A percentile compares a stretch with the other conserved stretches of the same genome.
Conservation (phyloP, 1,284 basidiomycete species). For the Sporisorium graminicola region DNA sequence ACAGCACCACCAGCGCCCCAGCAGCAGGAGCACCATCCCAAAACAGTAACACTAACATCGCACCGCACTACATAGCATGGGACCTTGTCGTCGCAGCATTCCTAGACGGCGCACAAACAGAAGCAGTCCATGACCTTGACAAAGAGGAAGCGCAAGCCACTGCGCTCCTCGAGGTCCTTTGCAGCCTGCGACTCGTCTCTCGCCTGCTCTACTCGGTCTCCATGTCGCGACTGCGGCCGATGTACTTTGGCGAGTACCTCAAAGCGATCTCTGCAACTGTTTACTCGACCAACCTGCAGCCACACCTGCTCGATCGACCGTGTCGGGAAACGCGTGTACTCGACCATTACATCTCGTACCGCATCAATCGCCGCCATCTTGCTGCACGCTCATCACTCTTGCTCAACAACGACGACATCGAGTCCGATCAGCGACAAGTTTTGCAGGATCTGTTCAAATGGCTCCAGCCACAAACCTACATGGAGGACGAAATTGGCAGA, state of each 20-base stretch:
- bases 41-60: constrained; percentile 17
- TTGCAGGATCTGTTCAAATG: constrained; percentile 48
- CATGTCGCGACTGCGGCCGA: constrained; percentile 32
- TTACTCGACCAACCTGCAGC: constrained; percentile 30
- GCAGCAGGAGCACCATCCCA: neutral
- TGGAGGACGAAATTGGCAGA: constrained; percentile 47
- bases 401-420: constrained; percentile 44
- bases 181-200: constrained; percentile 35
- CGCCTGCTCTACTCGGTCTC: constrained; percentile 35
- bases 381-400: constrained; percentile 28
- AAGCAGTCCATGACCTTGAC: constrained; percentile 10
- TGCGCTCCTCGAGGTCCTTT: constrained; percentile 20
- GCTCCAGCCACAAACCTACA: constrained; percentile 45
- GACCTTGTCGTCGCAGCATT: constrained; percentile 19
- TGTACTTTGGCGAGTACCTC: constrained; percentile 35
- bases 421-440: constrained; percentile 39
- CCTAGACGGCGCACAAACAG: constrained; percentile 1
- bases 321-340: constrained; percentile 41
- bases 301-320: constrained; percentile 12
- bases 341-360: constrained; percentile 46
- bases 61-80: constrained; percentile 29
- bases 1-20: constrained; percentile 19
- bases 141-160: constrained; percentile 33
- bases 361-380: constrained; percentile 30
- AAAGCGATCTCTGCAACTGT: constrained; percentile 26